A percentile compares a stretch with the other conserved stretches of the same genome.
Conservation (phyloP, 139 green algal genomes). For the Diplosphaera chodatii region DNA sequence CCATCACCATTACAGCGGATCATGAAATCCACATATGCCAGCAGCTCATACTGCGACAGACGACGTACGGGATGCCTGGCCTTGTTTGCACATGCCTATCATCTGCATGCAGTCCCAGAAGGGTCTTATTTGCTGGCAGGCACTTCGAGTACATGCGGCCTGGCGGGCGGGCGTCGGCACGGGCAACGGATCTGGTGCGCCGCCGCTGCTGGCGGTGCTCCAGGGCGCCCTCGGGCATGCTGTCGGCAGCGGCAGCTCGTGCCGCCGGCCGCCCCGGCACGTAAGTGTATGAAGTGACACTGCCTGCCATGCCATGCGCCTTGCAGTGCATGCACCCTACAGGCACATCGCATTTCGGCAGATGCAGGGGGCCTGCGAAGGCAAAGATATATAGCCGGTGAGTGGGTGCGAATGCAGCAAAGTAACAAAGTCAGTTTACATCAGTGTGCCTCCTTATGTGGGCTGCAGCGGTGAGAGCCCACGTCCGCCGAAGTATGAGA, state of each 20-base stretch:
- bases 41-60: too few relatives aligned
- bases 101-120: not conserved
- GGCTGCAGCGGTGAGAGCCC: not conserved
- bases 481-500: not conserved
- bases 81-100: not conserved
- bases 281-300: not conserved
- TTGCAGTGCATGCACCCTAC: not conserved
- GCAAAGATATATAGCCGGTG: too few relatives aligned
- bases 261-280: too few relatives aligned
- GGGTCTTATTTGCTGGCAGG: slow-evolving; percentile 2
- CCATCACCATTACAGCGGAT: too few relatives aligned
- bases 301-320: too few relatives aligned
- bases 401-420: too few relatives aligned
- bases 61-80: too few relatives aligned
- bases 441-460: too few relatives aligned
- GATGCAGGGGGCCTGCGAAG: too few relatives aligned
- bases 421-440: too few relatives aligned
- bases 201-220: slow-evolving; percentile 21
- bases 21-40: too few relatives aligned
- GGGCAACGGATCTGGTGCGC: slow-evolving; percentile 37
- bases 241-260: not conserved
- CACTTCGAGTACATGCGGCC: slow-evolving; percentile 39
- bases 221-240: not conserved
- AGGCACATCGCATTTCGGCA: too few relatives aligned
- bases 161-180: slow-evolving; percentile 27